Evolutionary conservation across 805 yeast species (phyloP), one percentile per base, ranked within the genome.

Genomic region (Ogataea wickerhamii): DNA sequence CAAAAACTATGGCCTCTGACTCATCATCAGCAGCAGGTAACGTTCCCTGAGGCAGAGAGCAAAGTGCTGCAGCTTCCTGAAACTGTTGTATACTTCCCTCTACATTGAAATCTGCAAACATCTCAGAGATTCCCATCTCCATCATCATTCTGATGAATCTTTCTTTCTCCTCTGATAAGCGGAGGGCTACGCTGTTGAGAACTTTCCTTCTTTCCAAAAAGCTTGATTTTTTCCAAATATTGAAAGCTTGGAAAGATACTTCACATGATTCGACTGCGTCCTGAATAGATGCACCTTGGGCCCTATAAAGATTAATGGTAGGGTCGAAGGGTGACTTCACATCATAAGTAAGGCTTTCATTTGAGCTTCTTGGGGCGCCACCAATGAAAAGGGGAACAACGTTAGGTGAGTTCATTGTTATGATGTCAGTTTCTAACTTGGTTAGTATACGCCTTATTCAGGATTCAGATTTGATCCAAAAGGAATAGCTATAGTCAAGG

Each of bases 41-140:
- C 21, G 20, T 8, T 12, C 41, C 41, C 16, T 19, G 12, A n/a
- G 33, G 41, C 6, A 19, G 19, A 5, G 41, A 33, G 29, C 37
- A 38, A 8, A 38, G 37, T 3, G 41, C 37, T 5, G 37, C 37
- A 4, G 37, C 41, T 29, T 38, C 41, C 28, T 38, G 27, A 21
- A 38, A 10, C 20, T 33, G 37, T 12, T 27, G 20, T 16, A 38
- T 28, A 14, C 37, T 28, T 3, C 29, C 30, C 2, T 32, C 25
- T 6, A 38, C 37, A 29, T 38, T 38, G 16, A 38, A 34, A 4
- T 27, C 18, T 2, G 41, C 41, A 28, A 38, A 38, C 37, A 29
- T 28, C 5, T 32, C 25, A 4, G 37, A 29, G 4, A 38, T 6
- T 12, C 41, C 41, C 41, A 38, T 38, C 16, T 38, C 34, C 7